A percentile compares a stretch with the other conserved stretches of the same genome.
phyloP scores from a whole-genome alignment of 805 yeast genomes.

The Saturnispora quitensis region DNA sequence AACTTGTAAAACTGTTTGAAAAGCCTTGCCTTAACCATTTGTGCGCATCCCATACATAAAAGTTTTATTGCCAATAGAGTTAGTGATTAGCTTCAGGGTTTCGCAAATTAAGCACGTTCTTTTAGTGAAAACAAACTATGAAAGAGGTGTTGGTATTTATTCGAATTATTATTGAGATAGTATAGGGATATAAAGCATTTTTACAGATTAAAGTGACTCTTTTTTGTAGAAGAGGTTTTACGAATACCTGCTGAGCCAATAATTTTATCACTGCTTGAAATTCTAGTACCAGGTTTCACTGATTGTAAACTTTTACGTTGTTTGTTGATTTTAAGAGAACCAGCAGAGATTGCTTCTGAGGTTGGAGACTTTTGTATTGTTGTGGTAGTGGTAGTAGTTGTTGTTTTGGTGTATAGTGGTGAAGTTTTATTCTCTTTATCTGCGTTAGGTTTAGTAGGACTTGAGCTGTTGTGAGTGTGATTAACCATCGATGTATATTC shows the following conservation, averaged over 20 bases:
- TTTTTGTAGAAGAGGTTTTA: constrained; percentile 24
- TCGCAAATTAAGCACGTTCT: no score
- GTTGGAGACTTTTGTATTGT: constrained; percentile 25
- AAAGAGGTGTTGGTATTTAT: not conserved
- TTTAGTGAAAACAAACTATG: no score
- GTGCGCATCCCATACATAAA: no score
- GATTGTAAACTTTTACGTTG: constrained; percentile 21
- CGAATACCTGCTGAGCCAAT: constrained; percentile 30
- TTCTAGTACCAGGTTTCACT: constrained; percentile 17
- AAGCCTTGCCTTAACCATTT: no score
- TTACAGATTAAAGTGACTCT: constrained; percentile 10
- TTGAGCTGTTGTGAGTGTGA: constrained; percentile 11
- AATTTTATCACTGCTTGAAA: constrained; percentile 24
- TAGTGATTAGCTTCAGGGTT: no score
- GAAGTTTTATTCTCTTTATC: constrained; percentile 25
- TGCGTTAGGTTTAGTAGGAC: constrained; percentile 16
- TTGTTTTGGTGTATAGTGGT: constrained; percentile 35
- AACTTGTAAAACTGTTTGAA: not conserved
- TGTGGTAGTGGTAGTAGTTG: constrained; percentile 43
- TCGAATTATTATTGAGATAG: not conserved
- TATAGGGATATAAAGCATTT: not conserved
- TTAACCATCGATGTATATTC: constrained; percentile 15
- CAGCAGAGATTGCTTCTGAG: constrained; percentile 13
- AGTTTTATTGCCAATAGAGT: no score
- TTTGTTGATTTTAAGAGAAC: constrained; percentile 17